Evolutionary conservation across 805 yeast genomes (phyloP).

Genomic region (Yarrowia osloensis): DNA sequence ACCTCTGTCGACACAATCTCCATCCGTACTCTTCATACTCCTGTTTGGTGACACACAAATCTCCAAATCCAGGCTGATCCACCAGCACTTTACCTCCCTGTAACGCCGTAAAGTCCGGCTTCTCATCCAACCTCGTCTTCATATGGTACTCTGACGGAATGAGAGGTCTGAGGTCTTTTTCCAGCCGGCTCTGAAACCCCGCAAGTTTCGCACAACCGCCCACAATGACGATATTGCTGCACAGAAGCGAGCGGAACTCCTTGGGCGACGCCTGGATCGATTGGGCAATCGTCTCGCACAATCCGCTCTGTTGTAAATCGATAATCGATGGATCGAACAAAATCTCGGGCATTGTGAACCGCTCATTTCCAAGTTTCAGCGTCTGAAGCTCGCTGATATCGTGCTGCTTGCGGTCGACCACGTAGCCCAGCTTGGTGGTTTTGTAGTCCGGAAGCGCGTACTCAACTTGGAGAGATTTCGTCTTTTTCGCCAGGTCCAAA

Average conservation of each 20-base stretch:
- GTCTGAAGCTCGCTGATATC: slow-evolving; percentile 53
- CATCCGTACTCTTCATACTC: slow-evolving; percentile 89
- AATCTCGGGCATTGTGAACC: slow-evolving; percentile 85
- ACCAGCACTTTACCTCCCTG: slow-evolving; percentile 55
- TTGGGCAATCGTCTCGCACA: slow-evolving; percentile 69
- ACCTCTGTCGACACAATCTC: slow-evolving; percentile 54
- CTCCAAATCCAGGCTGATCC: slow-evolving; percentile 36
- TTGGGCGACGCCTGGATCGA: slow-evolving; percentile 72
- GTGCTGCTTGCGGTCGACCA: slow-evolving; percentile 38
- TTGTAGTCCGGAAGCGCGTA: slow-evolving; percentile 88
- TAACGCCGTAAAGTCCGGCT: slow-evolving; percentile 57
- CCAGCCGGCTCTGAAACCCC: slow-evolving; percentile 64
- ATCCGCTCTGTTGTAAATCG: slow-evolving; percentile 75
- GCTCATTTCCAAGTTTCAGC: slow-evolving; percentile 72
- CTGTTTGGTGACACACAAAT: slow-evolving; percentile 62
- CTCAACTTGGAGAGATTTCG: slow-evolving; percentile 51
- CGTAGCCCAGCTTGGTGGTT: slow-evolving; percentile 74
- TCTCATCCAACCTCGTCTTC: slow-evolving; percentile 40
- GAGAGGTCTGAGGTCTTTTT: slow-evolving; percentile 40
- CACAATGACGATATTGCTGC: slow-evolving; percentile 72
- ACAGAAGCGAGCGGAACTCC: slow-evolving; percentile 64
- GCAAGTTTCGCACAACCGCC: slow-evolving; percentile 82
- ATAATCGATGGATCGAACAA: slow-evolving; percentile 82
- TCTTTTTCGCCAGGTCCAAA: slow-evolving; percentile 46
- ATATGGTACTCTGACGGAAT: slow-evolving; percentile 43